Base-by-base conservation (phyloP, 1,284 basidiomycete genomes). In the Ustilago nuda region DNA sequence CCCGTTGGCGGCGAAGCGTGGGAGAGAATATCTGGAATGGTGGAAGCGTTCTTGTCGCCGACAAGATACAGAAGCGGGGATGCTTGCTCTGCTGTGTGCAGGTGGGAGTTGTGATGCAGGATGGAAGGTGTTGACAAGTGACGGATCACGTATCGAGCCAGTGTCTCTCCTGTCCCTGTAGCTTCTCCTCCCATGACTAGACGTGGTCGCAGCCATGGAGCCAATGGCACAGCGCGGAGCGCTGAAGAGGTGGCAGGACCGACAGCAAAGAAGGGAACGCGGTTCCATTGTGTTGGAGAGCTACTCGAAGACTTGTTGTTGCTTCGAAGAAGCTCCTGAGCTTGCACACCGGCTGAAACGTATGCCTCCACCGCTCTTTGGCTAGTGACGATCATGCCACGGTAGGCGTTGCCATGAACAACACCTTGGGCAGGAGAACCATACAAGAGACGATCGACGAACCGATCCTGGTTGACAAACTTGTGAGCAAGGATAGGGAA, bases 201-300 rank as follows among this genome's bases (percentile, higher is more conserved):
- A 11, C 61, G 63, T 1, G 83, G 82, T 32, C 68, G 62, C 0
- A 85, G 56, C 64, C 76, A 72, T 3, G 72, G 72, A 17, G 78
- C 67, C 7, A 82, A 54, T 13, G 61, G 64, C 7, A 79, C 65
- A 4, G 66, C 56, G 6, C 65, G 65, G 2, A 85, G 58, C 0
- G 75, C 72, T 5, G 76, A 77, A 11, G 69, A 66, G 13, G 83
- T 85, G 0, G 83, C 81, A 2, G 81, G 83, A 0, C 83, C 83
- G 2, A 84, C 81, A n/a, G 79, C 80, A 58, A 83, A 85, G 77
- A 83, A 82, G 17, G 83, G 83, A 17, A 78, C 68, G n/a, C 66
- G 71, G 32, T 61, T 75, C 82, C 82, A 83, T 36, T 68, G 66
- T 2, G 72, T 72, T 3, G 72, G 72, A 7, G 64, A 76, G 35